Percentiles rank a stretch among this genome's conserved stretches.
These are phyloP conservation scores for Litsea cubeba DNA, from an alignment of 164 flowering plant genomes.

Conservation along the genomic window DNA sequence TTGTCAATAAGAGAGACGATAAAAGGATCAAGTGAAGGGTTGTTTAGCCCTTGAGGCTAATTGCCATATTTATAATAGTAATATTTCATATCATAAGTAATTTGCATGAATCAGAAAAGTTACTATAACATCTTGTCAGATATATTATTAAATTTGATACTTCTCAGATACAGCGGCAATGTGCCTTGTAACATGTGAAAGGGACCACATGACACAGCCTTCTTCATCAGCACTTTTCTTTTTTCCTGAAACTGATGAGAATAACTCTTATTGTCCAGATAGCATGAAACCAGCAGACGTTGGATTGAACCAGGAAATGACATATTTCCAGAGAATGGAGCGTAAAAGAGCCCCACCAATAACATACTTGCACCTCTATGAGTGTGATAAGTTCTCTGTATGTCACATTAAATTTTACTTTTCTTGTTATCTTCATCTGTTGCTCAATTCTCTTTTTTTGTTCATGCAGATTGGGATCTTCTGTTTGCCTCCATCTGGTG, in stretches of 20 bases:
- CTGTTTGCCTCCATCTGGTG: slow-evolving; percentile 63
- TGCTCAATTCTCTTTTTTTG: background rate
- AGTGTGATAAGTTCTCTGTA: slow-evolving; percentile 69
- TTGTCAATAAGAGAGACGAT: no score
- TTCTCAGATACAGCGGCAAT: no score
- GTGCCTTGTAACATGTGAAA: no score
- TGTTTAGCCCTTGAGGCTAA: no score
- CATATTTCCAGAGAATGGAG: slow-evolving; percentile 26
- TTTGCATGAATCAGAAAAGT: no score
- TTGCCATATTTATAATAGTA: no score
- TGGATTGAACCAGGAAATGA: slow-evolving; percentile 55
- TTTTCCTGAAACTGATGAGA: slow-evolving; percentile 5
- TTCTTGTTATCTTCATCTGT: background rate
- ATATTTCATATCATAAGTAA: no score
- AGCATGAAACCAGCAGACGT: slow-evolving; percentile 70
- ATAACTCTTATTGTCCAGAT: slow-evolving; percentile 36
- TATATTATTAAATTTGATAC: no score
- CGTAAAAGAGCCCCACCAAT: slow-evolving; percentile 37
- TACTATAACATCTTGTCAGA: no score
- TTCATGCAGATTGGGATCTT: slow-evolving; percentile 71
- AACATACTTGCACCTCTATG: slow-evolving; percentile 58
- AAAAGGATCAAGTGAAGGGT: no score
- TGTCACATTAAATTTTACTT: slow-evolving; percentile 5
- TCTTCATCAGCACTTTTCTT: no score
- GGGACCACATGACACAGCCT: no score